Percentiles rank a stretch among this genome's conserved stretches.
phyloP scores from a whole-genome alignment of 768 basidiomycete genomes.

The Pulveroboletus ravenelii region DNA sequence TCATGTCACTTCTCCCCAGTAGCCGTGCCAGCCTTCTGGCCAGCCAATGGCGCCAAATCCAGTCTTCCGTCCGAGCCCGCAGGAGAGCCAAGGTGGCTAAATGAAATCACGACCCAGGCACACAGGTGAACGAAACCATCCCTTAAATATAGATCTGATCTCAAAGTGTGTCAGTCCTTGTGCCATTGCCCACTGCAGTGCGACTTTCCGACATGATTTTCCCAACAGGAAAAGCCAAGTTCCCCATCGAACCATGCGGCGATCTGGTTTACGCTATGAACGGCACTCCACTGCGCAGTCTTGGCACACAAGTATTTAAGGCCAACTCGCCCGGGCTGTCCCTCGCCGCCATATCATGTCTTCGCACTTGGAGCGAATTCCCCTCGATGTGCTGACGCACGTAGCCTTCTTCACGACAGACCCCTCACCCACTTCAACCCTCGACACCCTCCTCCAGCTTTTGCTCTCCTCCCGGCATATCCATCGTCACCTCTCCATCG shows the following conservation, averaged over 20 bases:
- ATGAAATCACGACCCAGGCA: conserved; percentile 34
- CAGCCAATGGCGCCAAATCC: conserved; percentile 11
- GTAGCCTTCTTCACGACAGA: conserved; percentile 47
- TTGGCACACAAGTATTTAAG: conserved; percentile 24
- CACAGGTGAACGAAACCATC: conserved; percentile 25
- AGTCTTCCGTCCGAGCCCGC: conserved; percentile 21
- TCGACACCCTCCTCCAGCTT: conserved; percentile 40
- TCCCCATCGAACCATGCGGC: conserved; percentile 30
- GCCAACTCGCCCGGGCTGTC: conserved; percentile 3
- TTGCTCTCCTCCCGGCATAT: conserved; percentile 43
- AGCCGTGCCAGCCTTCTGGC: conserved; percentile 20
- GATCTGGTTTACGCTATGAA: conserved; percentile 31
- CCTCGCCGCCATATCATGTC: conserved; percentile 35
- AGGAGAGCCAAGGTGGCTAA: conserved; percentile 31
- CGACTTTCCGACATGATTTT: conserved; percentile 30
- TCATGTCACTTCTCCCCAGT: conserved; percentile 22
- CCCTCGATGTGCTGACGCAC: conserved; percentile 53
- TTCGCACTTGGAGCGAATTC: conserved; percentile 45
- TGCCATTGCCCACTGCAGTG: conserved; percentile 28
- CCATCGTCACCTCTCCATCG: conserved; percentile 39
- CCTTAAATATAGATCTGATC: conserved; percentile 34
- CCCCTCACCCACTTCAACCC: conserved; percentile 35
- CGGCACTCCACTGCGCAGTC: conserved; percentile 29
- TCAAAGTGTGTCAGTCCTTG: conserved; percentile 28
- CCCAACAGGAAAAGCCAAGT: conserved; percentile 33